Conservation (phyloP, 108 stramenopile genomes). For the Nitzschia sp. region DNA sequence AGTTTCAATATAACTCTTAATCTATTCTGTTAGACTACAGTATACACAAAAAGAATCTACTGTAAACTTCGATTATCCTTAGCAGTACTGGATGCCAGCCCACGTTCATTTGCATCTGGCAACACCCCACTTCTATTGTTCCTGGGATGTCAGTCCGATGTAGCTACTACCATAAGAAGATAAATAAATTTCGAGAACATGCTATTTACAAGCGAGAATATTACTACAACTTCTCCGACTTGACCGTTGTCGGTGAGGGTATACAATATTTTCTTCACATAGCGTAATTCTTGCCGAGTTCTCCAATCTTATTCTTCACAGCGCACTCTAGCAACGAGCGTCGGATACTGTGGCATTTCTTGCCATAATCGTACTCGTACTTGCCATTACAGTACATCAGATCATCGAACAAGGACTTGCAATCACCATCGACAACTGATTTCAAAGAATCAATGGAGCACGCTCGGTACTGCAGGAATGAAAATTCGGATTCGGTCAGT, state of each 20-base stretch:
- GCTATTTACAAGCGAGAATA: no score
- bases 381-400: slow-evolving; percentile 27
- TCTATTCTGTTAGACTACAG: no score
- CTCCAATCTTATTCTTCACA: slow-evolving; percentile 41
- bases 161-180: no score
- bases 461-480: slow-evolving; percentile 27
- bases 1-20: no score
- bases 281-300: slow-evolving; percentile 32
- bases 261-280: background rate
- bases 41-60: no score
- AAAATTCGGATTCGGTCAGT: background rate
- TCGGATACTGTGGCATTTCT: slow-evolving; percentile 33
- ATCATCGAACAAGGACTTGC: slow-evolving; percentile 23
- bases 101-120: no score
- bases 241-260: slow-evolving; percentile 3
- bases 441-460: slow-evolving; percentile 25
- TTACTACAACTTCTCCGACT: no score
- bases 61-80: no score
- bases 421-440: slow-evolving; percentile 23
- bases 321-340: slow-evolving; percentile 27
- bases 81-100: no score
- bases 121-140: no score
- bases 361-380: slow-evolving; percentile 36
- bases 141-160: no score
- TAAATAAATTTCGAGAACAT: no score